A percentile compares a stretch with the other conserved stretches of the same genome.
Evolutionary conservation across 257 asterid species (phyloP).

Genomic region (Solanum ahanhuiri): DNA sequence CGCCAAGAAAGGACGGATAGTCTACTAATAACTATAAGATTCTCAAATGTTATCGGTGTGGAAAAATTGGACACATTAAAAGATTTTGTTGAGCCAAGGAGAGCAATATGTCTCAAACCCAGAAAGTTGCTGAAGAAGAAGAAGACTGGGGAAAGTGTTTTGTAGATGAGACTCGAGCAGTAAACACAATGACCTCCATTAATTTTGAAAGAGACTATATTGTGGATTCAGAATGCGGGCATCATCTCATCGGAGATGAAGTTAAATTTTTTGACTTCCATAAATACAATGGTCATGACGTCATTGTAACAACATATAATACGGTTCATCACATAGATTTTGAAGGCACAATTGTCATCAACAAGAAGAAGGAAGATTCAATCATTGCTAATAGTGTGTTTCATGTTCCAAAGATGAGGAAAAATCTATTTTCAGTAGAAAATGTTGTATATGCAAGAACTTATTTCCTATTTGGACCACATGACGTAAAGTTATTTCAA

Average conservation of each 20-base stretch:
- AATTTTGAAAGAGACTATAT: neutral
- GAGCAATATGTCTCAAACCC: too few species aligned
- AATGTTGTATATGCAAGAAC: neutral
- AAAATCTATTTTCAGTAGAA: neutral
- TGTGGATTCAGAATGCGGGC: neutral
- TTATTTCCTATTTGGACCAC: neutral
- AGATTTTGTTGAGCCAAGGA: too few species aligned
- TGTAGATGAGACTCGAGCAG: too few species aligned
- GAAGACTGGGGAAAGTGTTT: neutral
- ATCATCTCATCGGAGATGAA: neutral
- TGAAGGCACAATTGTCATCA: neutral
- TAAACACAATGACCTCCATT: neutral
- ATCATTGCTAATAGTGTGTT: neutral
- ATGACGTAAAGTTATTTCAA: neutral
- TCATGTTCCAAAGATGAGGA: neutral
- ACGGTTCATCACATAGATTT: neutral
- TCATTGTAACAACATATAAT: neutral
- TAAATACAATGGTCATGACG: neutral
- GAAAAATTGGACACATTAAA: too few species aligned
- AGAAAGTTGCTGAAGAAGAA: neutral
- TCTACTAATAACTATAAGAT: too few species aligned
- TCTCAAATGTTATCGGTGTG: too few species aligned
- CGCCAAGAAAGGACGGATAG: too few species aligned
- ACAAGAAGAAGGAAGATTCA: neutral
- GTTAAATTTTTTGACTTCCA: too few species aligned